Evolutionary conservation across 192 early-diverging fungal species (phyloP).

Genomic region (Umbelopsis ramanniana): DNA sequence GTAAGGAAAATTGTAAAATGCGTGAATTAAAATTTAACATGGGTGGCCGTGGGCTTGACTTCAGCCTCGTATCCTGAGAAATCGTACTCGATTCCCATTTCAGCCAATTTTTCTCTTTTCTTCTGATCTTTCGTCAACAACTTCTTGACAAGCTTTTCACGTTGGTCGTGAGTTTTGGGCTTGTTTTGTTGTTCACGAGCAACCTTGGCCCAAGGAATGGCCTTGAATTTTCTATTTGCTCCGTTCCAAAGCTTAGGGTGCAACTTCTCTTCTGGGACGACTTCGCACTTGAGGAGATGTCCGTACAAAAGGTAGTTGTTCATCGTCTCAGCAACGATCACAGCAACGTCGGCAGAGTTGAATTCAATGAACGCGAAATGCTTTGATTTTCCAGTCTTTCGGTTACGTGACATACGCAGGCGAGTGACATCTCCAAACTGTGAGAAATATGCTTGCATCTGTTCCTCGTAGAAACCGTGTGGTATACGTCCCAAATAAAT

Average conservation of each 20-base stretch:
- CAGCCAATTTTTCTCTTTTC: conserved; percentile 64
- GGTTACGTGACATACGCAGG: conserved; percentile 85
- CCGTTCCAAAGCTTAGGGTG: conserved; percentile 78
- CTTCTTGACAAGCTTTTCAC: conserved; percentile 44
- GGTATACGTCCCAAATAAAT: conserved; percentile 93
- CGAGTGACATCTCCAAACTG: conserved; percentile 89
- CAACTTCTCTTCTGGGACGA: conserved; percentile 72
- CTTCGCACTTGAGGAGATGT: conserved; percentile 76
- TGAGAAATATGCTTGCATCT: conserved; percentile 89
- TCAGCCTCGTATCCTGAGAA: conserved; percentile 70
- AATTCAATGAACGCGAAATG: conserved; percentile 98
- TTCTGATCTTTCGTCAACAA: conserved; percentile 62
- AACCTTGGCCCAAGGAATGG: conserved; percentile 62
- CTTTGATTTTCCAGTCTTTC: conserved; percentile 89
- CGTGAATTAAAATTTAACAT: conserved; percentile 24
- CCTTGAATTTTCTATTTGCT: conserved; percentile 71
- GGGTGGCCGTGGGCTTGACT: conserved; percentile 1
- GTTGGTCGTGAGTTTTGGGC: conserved; percentile 52
- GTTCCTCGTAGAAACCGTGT: conserved; percentile 93
- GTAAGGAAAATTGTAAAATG: not conserved
- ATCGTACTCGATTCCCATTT: conserved; percentile 89
- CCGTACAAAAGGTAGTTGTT: conserved; percentile 90
- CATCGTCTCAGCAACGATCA: conserved; percentile 96
- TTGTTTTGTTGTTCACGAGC: conserved; percentile 68
- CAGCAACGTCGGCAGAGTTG: conserved; percentile 73